Evolutionary conservation across 345 rosid genomes (phyloP).

Genomic region (Eucalyptus pauciflora): DNA sequence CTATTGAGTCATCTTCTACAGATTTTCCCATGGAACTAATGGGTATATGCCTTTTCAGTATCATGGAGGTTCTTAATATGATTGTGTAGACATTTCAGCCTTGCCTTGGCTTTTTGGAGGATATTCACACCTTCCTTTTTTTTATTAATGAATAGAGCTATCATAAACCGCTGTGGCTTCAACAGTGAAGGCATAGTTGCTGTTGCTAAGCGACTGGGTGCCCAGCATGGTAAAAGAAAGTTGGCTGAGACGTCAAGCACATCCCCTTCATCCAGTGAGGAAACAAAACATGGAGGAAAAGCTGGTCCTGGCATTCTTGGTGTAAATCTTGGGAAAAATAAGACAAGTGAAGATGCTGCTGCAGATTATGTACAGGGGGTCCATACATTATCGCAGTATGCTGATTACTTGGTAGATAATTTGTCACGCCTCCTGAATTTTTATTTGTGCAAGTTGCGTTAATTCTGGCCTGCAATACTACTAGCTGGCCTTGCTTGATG

Average conservation of each 20-base stretch:
- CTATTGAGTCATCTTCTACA: neutral
- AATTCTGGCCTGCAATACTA: neutral
- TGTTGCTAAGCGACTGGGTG: conserved; percentile 93
- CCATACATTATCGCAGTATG: conserved; percentile 91
- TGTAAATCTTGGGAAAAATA: conserved; percentile 95
- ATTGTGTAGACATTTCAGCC: neutral
- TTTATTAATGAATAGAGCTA: conserved; percentile 51
- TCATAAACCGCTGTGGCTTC: conserved; percentile 90
- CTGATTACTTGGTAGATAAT: conserved; percentile 81
- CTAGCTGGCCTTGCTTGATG: neutral
- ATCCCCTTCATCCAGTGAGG: conserved; percentile 38
- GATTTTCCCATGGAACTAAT: neutral
- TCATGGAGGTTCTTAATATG: neutral
- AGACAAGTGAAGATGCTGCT: conserved; percentile 90
- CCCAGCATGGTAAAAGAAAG: conserved; percentile 97
- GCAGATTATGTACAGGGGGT: conserved; percentile 97
- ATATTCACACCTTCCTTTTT: neutral
- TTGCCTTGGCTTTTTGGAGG: neutral
- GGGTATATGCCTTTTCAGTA: neutral
- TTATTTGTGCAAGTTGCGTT: neutral
- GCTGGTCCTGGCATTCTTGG: conserved; percentile 99
- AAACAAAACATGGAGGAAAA: conserved; percentile 77
- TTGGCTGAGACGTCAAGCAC: conserved; percentile 71
- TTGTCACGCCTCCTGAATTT: neutral
- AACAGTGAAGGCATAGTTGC: conserved; percentile 96